Evolutionary conservation across 257 asterid genomes (phyloP).

Genomic region (Solanum clarkiae): DNA sequence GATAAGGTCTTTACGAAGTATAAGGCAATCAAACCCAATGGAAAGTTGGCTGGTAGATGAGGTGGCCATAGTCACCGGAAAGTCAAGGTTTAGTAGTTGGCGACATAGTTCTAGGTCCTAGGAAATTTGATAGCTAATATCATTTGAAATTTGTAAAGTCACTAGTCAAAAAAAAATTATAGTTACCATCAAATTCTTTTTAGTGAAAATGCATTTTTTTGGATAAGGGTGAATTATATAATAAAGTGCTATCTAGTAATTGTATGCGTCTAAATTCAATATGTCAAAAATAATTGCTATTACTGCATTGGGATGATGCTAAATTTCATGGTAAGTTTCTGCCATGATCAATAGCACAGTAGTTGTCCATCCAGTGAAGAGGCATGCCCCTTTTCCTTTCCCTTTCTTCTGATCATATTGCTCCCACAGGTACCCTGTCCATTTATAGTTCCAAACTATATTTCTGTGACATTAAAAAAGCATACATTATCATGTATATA

Average conservation of each 20-base stretch:
- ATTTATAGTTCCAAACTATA: constrained; percentile 54
- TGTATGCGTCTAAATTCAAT: not conserved
- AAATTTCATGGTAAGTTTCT: constrained; percentile 53
- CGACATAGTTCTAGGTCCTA: no score
- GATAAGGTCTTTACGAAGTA: no score
- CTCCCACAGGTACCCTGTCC: constrained; percentile 86
- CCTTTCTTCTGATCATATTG: constrained; percentile 91
- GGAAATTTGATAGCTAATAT: no score
- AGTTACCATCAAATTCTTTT: not conserved
- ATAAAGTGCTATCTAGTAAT: not conserved
- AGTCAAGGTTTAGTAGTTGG: no score
- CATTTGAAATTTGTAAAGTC: no score
- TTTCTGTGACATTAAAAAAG: constrained; percentile 36
- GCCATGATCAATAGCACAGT: constrained; percentile 80
- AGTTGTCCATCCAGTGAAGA: constrained; percentile 90
- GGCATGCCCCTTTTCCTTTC: constrained; percentile 84
- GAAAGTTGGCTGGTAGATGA: no score
- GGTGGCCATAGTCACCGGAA: no score
- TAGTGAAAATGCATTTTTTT: not conserved
- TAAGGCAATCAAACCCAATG: no score
- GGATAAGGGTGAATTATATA: not conserved
- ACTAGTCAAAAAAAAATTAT: no score
- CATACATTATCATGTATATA: not conserved
- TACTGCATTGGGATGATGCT: not conserved
- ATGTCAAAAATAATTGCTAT: not conserved